phyloP scores from a whole-genome alignment of 768 basidiomycete genomes.

The Russula brevipes region DNA sequence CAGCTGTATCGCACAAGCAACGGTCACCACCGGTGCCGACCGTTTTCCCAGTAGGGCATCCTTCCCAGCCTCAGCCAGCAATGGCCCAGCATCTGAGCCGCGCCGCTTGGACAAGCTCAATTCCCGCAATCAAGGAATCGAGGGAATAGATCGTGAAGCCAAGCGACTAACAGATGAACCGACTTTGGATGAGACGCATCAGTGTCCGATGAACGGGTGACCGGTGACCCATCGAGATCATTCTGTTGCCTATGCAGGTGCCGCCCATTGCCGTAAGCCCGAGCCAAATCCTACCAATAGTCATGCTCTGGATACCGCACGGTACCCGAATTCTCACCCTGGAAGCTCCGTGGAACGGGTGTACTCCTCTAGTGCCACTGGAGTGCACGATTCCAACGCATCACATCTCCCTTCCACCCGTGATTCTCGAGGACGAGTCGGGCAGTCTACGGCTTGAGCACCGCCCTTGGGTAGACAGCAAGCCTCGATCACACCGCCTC shows the following conservation, averaged over 20 bases:
- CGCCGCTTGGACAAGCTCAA: neutral
- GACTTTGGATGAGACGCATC: neutral
- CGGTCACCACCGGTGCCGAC: too few relatives aligned
- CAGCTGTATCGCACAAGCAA: neutral
- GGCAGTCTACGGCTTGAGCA: neutral
- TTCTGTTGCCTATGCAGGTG: too few relatives aligned
- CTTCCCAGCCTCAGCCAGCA: too few relatives aligned
- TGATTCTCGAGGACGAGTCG: neutral
- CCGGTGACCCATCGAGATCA: too few relatives aligned
- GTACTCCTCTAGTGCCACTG: neutral
- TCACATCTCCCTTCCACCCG: neutral
- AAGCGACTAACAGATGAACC: neutral
- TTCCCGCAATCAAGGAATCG: neutral
- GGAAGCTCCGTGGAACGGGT: neutral
- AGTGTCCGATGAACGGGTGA: too few relatives aligned
- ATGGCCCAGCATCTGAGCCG: neutral
- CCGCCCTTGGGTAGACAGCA: neutral
- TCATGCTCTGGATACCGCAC: neutral
- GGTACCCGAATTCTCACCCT: neutral
- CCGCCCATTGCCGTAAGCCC: too few relatives aligned
- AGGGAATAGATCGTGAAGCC: neutral
- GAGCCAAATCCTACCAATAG: neutral
- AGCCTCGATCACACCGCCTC: neutral
- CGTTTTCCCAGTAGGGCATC: too few relatives aligned
- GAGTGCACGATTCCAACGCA: neutral